Evolutionary conservation across 345 rosid genomes (phyloP), one percentile per base, ranked within the genome.

Genomic region (Adansonia digitata): DNA sequence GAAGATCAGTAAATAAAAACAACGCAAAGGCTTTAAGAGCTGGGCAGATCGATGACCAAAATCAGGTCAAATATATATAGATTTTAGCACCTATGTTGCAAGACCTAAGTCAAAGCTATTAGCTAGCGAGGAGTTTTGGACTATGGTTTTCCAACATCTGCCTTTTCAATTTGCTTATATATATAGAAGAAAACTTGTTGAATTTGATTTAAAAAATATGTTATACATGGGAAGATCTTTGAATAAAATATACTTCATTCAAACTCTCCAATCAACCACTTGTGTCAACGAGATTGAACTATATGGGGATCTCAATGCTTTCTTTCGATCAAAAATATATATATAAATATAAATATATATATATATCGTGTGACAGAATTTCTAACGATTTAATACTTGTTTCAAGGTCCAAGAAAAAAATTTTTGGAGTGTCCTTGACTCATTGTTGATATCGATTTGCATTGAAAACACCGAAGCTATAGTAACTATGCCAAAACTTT

Each of bases 201-300:
- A 45, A 37, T 37, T 37, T 5, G 5, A 3, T 5, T 53, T 0
- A 0, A 9, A 49, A 31, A 20, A 46, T n/a, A 20, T 11, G 2
- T 26, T 34, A 15, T 18, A 35, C 43, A 62, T 17, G 42, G 42
- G 24, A 7, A 61, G 20, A 35, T 2, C 7, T 7, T 60, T 40
- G 18, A 63, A 60, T 20, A 72, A 60, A 52, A 60, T 75, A 48
- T 4, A 60, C 22, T 78, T 55, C 85, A 74, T 81, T 39, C 10
- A 17, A 79, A 84, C 78, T 68, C 56, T 86, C 78, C 87, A 73
- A 84, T 81, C 84, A 74, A 77, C 82, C 78, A 63, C 84, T 84
- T 81, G 87, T 86, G 84, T 80, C 76, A 17, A 67, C 61, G 42
- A 70, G 43, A 74, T 20, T 62, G 48, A 65, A 20, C 22, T 56